Conservation (phyloP, 305 asterid genomes). For the Fraxinus ornus region DNA sequence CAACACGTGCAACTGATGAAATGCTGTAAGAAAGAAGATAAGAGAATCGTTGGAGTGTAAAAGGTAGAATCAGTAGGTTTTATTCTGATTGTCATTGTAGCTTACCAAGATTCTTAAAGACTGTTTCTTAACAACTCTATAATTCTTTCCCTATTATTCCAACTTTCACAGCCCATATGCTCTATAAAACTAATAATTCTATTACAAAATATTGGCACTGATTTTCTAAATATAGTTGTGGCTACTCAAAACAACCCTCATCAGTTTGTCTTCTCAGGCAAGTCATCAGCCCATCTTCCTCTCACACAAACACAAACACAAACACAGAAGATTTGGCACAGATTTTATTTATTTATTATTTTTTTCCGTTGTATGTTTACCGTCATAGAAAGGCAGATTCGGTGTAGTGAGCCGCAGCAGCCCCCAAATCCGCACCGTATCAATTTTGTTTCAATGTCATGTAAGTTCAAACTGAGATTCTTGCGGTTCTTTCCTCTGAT, state of each 20-base stretch:
- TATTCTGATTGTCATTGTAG: slow-evolving; percentile 8
- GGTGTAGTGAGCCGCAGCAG: not conserved
- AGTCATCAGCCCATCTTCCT: slow-evolving; percentile 9
- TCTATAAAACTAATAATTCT: not conserved
- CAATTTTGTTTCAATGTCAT: not conserved
- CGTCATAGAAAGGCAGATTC: not conserved
- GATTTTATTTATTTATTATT: not conserved
- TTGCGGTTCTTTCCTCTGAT: not conserved
- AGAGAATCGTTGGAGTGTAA: slow-evolving; percentile 25
- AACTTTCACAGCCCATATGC: not conserved
- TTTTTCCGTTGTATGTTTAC: not conserved
- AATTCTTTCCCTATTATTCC: slow-evolving; percentile 2
- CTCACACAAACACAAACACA: not conserved
- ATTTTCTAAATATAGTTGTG: slow-evolving; percentile 39
- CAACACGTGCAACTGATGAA: not conserved
- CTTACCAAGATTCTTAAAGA: slow-evolving; percentile 13
- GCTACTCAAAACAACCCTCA: slow-evolving; percentile 52
- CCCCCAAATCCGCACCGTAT: not conserved
- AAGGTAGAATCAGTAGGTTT: slow-evolving; percentile 31
- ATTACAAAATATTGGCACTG: slow-evolving; percentile 20
- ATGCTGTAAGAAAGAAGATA: not conserved
- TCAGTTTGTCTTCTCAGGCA: slow-evolving; percentile 13
- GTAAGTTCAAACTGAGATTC: not conserved
- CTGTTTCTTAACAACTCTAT: slow-evolving; percentile 3
- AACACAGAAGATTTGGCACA: not conserved